These are phyloP conservation scores for Cladophialophora immunda DNA, from an alignment of 2,329 filamentous ascomycete genomes.

Conservation along the genomic window DNA sequence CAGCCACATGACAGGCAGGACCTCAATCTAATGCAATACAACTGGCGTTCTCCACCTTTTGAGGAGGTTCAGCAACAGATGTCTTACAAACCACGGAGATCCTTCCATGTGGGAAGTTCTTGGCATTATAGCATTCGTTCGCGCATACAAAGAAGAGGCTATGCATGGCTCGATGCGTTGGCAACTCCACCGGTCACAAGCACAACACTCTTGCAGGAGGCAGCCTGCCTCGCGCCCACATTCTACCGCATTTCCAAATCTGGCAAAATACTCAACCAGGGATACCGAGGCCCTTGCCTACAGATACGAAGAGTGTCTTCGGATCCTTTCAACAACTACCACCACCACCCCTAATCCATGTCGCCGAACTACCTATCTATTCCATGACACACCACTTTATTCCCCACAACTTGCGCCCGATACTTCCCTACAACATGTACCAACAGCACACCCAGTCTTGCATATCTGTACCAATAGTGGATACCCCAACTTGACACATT, in stretches of 20 bases:
- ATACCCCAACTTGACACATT: conserved; percentile 32
- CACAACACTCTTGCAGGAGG: conserved; percentile 34
- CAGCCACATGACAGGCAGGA: conserved; percentile 27
- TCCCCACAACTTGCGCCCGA: conserved; percentile 11
- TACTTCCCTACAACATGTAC: conserved; percentile 25
- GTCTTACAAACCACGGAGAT: background rate
- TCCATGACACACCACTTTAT: background rate
- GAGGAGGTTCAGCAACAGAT: conserved; percentile 13
- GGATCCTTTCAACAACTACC: conserved; percentile 9
- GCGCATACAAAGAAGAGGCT: conserved; percentile 16
- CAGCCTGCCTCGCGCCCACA: background rate
- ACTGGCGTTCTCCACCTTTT: conserved; percentile 13
- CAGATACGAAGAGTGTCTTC: conserved; percentile 18
- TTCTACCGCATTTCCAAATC: conserved; percentile 9
- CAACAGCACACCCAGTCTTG: conserved; percentile 23
- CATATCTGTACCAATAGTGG: conserved; percentile 33
- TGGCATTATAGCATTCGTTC: conserved; percentile 27
- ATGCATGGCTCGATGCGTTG: conserved; percentile 33
- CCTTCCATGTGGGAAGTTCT: conserved; percentile 13
- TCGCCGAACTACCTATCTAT: background rate
- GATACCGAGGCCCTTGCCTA: background rate
- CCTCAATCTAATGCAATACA: conserved; percentile 20
- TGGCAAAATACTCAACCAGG: conserved; percentile 5
- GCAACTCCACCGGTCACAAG: conserved; percentile 30
- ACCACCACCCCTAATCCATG: conserved; percentile 15